These are phyloP conservation scores for Tetragonia tetragonoides DNA, from an alignment of 148 eudicot species.

Conservation along the genomic window DNA sequence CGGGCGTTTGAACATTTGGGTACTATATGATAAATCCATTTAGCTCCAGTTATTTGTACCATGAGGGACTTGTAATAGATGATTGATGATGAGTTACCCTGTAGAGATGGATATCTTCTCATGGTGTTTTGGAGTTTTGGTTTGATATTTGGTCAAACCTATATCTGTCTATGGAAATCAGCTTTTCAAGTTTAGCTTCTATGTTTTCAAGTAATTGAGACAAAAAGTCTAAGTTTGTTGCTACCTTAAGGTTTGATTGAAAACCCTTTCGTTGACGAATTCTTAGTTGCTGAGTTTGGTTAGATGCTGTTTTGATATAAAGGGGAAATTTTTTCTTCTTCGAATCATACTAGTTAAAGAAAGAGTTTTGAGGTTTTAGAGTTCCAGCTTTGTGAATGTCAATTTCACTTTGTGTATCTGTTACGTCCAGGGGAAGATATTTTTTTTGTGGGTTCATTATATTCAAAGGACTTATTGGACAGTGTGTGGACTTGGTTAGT, in stretches of 20 bases:
- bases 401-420: slow-evolving; percentile 10
- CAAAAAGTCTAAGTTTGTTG: slow-evolving; percentile 13
- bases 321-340: neutral
- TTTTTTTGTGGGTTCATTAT: slow-evolving; percentile 10
- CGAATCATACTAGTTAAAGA: slow-evolving; percentile 19
- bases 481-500: slow-evolving; percentile 27
- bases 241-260: neutral
- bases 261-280: neutral
- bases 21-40: too few relatives aligned
- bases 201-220: neutral
- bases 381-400: slow-evolving; percentile 7
- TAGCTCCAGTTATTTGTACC: too few relatives aligned
- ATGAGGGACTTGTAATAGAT: too few relatives aligned
- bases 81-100: neutral
- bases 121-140: neutral
- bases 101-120: neutral
- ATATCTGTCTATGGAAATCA: neutral
- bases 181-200: neutral
- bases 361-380: slow-evolving; percentile 16
- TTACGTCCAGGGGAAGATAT: slow-evolving; percentile 14
- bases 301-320: neutral
- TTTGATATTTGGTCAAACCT: neutral
- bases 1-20: too few relatives aligned
- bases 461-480: neutral
- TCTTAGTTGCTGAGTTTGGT: slow-evolving; percentile 13